Evolutionary conservation across 306 rosid genomes (phyloP), one percentile per base, ranked within the genome.

Genomic region (Mucuna pruriens): DNA sequence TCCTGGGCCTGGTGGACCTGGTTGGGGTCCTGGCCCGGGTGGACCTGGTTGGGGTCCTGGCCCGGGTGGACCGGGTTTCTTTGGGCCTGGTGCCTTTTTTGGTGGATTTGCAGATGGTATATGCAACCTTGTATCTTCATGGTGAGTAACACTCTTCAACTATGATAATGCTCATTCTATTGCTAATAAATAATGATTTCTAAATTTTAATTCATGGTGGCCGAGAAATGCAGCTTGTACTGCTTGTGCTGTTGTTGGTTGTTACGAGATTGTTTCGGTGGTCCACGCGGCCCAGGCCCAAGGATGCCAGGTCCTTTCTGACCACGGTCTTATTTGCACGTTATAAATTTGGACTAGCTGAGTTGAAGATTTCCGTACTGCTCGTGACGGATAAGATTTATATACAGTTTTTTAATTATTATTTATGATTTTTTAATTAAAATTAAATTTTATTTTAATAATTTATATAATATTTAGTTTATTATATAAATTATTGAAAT

Each of bases 161-260:
- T 70, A 7, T 16, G 8, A 31, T 2, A 5, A 20, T 26, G 22
- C 5, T 20, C 15, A 11, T 57, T 11, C 0, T n/a, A n/a, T n/a
- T n/a, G 4, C 11, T 9, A 57, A 23, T 57, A 0, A 22, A 20
- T 10, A 33, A 39, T 55, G 20, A 19, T 64, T 40, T 77, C 63
- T 63, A 45, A 23, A 19, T 54, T 71, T 51, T 29, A 49, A 6
- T 34, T 8, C 19, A 42, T 62, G 4, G 5, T 42, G 26, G 13
- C 4, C 2, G 65, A 36, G 45, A 7, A 66, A 44, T 84, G 86
- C 89, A 92, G 97, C 82, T 46, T 90, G 74, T 89, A 54, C 76
- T 92, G 94, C 82, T 62, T 92, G 70, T 92, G 97, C 84, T 92
- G 97, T 55, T 92, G 97, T 57, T 88, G 97, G 87, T 45, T 92